Base-by-base conservation (phyloP, 2,329 filamentous ascomycete species). In the Talaromyces atroroseus region DNA sequence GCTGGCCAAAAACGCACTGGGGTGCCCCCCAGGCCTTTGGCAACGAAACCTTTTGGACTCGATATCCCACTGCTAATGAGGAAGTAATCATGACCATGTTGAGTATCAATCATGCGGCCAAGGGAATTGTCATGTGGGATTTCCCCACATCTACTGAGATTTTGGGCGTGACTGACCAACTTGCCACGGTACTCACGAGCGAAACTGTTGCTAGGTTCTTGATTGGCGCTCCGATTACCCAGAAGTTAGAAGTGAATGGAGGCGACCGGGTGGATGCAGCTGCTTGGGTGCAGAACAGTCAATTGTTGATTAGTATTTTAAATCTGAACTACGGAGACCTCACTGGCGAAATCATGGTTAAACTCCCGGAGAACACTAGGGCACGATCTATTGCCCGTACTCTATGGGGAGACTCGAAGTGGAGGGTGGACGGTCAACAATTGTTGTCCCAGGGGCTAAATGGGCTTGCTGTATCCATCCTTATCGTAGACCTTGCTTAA, bases 11-110 rank as follows among this genome's bases (percentile, higher is more conserved):
- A 62, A 69, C 74, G 0, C 68, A 76, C 18, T 82, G 79, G 79
- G 72, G 73, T 23, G 77, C 78, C 2, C 71, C 78, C 3, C 79
- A 81, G 64, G 77, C 73, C 0, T 82, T 81, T 62, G 76, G 70
- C 3, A 73, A 75, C 26, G 69, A 74, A 52, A 68, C 72, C 3
- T 81, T 76, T 58, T 82, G 79, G 79, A 58, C 61, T 8, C 64
- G 77, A 4, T 73, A 74, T 52, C 79, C 78, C 4, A 80, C 74
- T 2, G 62, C 65, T 0, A 67, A 61, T 0, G 80, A 81, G 62
- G 74, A 76, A 52, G 70, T 72, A 32, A 76, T 72, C 2, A 80
- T 80, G 77, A 74, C 70, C 48, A 66, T 79, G 58, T 60, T 81
- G 12, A 70, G 69, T 47, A 61, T 81, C 48, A 80, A 80, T 59